Evolutionary conservation across 345 rosid species (phyloP), one percentile per base, ranked within the genome.

Genomic region (Orychophragmus violaceus): DNA sequence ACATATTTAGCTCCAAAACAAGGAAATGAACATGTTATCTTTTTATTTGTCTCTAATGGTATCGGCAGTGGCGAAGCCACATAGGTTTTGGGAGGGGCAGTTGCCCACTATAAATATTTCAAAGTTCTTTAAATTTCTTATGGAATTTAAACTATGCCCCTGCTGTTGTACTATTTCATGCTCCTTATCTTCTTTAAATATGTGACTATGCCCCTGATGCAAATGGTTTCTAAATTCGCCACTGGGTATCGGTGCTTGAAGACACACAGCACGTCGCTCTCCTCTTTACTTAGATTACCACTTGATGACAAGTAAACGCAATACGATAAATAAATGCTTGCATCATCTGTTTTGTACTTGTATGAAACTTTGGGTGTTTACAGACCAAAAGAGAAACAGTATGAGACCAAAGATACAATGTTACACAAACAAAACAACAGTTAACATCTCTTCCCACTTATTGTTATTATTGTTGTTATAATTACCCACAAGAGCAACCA

Each of bases 341-440:
- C 64, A 64, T 72, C 65, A 72, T 29, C 66, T 64, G 21, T 64
- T 72, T 57, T 72, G 65, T 63, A 57, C 33, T 46, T 25, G 2
- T 8, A 13, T 8, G 30, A 48, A 37, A 21, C 19, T 13, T 70
- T 19, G 44, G 17, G 54, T 5, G 11, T 61, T 45, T 24, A 53
- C 52, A 42, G 13, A 18, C 51, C 25, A 56, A 50, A 57, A 3
- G 13, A 8, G 13, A 44, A 44, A 30, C 54, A 56, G 35, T 28
- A 14, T 13, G 45, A 57, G 33, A 19, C 23, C 50, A 36, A 36
- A 19, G 44, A 70, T 8, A 42, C 64, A 62, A 7, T 69, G 36
- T 62, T 2, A 30, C 30, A 22, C 62, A 53, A 14, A 51, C 39
- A 30, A 9, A 33, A 58, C 33, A 9, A 45, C 39, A 48, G 1